These are phyloP conservation scores for Atractiella rhizophila DNA, from an alignment of 768 basidiomycete species.

Conservation along the genomic window DNA sequence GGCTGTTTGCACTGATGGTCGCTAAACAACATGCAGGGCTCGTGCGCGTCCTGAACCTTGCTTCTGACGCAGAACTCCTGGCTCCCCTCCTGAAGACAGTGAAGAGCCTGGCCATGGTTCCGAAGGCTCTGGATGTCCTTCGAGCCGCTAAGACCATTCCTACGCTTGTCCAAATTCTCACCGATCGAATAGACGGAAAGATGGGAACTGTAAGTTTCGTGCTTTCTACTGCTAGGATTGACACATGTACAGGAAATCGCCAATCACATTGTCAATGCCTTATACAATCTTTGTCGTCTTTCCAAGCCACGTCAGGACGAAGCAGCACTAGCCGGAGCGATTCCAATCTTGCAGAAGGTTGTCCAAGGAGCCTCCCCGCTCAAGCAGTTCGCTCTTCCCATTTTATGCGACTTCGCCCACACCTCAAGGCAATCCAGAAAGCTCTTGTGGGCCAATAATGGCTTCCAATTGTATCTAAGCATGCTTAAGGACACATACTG, in stretches of 20 bases:
- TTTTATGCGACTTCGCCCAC: slow-evolving; percentile 83
- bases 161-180: slow-evolving; percentile 59
- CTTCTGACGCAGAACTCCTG: slow-evolving; percentile 67
- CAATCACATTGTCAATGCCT: slow-evolving; percentile 89
- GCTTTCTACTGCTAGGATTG: background rate
- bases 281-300: slow-evolving; percentile 82
- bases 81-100: slow-evolving; percentile 78
- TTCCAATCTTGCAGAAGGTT: slow-evolving; percentile 69
- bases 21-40: slow-evolving; percentile 32
- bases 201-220: slow-evolving; percentile 40
- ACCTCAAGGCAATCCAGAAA: slow-evolving; percentile 80
- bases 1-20: slow-evolving; percentile 1
- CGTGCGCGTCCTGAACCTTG: slow-evolving; percentile 57
- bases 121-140: slow-evolving; percentile 64
- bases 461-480: slow-evolving; percentile 51
- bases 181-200: slow-evolving; percentile 48
- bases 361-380: slow-evolving; percentile 71
- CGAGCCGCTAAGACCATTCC: slow-evolving; percentile 92
- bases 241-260: slow-evolving; percentile 50
- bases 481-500: slow-evolving; percentile 67
- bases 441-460: slow-evolving; percentile 76
- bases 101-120: slow-evolving; percentile 85
- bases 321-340: slow-evolving; percentile 80
- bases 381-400: slow-evolving; percentile 89
- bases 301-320: slow-evolving; percentile 91